A percentile compares a stretch with the other conserved stretches of the same genome.
Conservation (phyloP, 805 yeast genomes). For the Sugiyamaella marilandica region DNA sequence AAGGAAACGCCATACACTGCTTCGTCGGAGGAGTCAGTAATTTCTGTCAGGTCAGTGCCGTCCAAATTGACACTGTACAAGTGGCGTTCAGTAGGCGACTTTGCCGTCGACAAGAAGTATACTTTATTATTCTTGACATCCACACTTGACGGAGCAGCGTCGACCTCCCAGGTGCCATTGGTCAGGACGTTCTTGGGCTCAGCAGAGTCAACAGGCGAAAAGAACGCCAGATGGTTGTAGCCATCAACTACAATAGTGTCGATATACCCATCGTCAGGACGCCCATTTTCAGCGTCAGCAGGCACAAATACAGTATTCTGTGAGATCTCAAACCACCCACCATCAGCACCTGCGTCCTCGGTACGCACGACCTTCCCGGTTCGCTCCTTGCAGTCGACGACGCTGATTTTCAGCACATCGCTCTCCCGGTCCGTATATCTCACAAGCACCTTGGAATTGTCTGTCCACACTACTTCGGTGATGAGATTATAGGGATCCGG, state of each 20-base stretch:
- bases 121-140: conserved; percentile 45
- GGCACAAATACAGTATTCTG: conserved; percentile 61
- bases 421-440: conserved; percentile 63
- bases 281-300: conserved; percentile 38
- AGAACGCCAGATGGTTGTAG: conserved; percentile 77
- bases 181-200: conserved; percentile 55
- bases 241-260: conserved; percentile 55
- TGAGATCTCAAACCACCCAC: conserved; percentile 75
- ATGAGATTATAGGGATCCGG: conserved; percentile 46
- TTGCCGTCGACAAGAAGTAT: conserved; percentile 69
- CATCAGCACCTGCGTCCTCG: conserved; percentile 42
- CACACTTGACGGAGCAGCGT: conserved; percentile 55
- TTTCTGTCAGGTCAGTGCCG: conserved; percentile 37
- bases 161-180: conserved; percentile 88
- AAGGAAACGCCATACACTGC: conserved; percentile 72
- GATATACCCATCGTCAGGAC: conserved; percentile 64
- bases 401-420: conserved; percentile 54
- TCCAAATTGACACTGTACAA: conserved; percentile 62
- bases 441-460: conserved; percentile 46
- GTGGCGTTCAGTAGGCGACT: conserved; percentile 80
- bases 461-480: conserved; percentile 71
- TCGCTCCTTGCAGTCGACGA: conserved; percentile 43
- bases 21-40: conserved; percentile 50
- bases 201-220: conserved; percentile 59
- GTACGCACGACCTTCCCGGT: conserved; percentile 43